A percentile compares a stretch with the other conserved stretches of the same genome.
These are phyloP conservation scores for Haplosporangium sp. DNA, from an alignment of 371 early-diverging fungal species.

Conservation along the genomic window DNA sequence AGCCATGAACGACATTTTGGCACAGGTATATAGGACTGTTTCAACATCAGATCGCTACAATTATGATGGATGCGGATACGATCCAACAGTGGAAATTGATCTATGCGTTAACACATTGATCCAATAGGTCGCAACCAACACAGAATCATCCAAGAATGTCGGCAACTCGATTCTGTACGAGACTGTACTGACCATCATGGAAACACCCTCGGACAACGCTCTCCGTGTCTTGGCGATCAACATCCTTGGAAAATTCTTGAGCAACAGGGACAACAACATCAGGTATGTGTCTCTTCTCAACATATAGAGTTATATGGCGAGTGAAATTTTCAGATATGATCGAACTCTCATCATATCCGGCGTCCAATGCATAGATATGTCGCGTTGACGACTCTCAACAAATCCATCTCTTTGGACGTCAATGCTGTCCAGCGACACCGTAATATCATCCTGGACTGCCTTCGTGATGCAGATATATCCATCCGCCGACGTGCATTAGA, in stretches of 20 bases:
- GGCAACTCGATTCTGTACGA: constrained; percentile 98
- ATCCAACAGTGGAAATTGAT: not conserved
- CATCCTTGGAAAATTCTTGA: constrained; percentile 95
- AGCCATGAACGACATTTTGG: constrained; percentile 95
- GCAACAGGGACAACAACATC: constrained; percentile 96
- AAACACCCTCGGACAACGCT: constrained; percentile 90
- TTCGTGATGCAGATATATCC: constrained; percentile 95
- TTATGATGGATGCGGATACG: too few species aligned
- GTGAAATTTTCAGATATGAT: not conserved
- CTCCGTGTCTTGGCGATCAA: constrained; percentile 96
- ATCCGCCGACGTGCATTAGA: constrained; percentile 97
- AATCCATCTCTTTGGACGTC: constrained; percentile 88
- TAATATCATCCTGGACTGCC: constrained; percentile 94
- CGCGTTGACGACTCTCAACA: constrained; percentile 92
- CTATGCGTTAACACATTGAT: too few species aligned
- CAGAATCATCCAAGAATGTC: constrained; percentile 94
- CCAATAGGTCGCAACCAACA: constrained; percentile 91
- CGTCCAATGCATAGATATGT: constrained; percentile 76
- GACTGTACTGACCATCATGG: constrained; percentile 95
- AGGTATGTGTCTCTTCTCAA: constrained; percentile 63
- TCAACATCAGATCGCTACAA: not conserved
- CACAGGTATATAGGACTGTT: constrained; percentile 70
- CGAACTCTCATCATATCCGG: too few species aligned
- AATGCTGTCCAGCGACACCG: constrained; percentile 98
- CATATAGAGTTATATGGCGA: not conserved